Evolutionary conservation across 163 green algal species (phyloP), one percentile per base, ranked within the genome.

Genomic region (Chlamydomonas reinhardtii): DNA sequence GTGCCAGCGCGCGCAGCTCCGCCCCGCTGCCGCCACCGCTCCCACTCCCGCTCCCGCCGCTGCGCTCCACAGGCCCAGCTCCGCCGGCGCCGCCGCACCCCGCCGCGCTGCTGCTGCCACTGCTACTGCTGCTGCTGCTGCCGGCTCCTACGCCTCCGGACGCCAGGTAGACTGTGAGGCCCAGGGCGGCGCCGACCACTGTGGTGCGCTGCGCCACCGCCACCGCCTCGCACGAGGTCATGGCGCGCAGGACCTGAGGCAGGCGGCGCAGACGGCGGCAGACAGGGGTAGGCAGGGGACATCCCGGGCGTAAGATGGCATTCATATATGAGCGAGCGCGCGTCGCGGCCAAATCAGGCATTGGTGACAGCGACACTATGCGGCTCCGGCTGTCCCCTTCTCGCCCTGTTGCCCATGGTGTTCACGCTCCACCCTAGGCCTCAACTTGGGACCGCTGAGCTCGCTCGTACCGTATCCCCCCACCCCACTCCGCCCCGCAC

Each of bases 181-280:
- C 91, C 39, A 96, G 90, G 43, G 91, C 56, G 22, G 75, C 91
- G 17, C 83, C 79, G 2, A 85, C 72, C 43, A 96, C 76, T 75
- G 93, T 91, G 59, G 86, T 87, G 29, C 76, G 70, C 77, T 95
- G 80, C 0, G 94, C 95, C 11, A 96, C 90, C 32, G 91, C 94
- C 70, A 98, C 95, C n/a, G 94, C 92, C 82, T 96, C 86, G 68
- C 90, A 94, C 89, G 88, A 95, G 74, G 65, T 59, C 64, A 96
- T 90, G 61, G 88, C 90, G 62, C 90, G 90, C 62, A 87, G 76
- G n/a, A 86, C 69, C 76, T 84, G 62, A 9, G 4, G 59, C 12
- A 4, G 59, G 59, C 24, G n/a, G 20, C 20, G 20, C 59, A 66
- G 59, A 14, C 12, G 24, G 59, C 8, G 11, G 59, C 4, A 14